Conservation (phyloP, 2,329 filamentous ascomycete genomes). For the Ophiostoma himal-ulmi region DNA sequence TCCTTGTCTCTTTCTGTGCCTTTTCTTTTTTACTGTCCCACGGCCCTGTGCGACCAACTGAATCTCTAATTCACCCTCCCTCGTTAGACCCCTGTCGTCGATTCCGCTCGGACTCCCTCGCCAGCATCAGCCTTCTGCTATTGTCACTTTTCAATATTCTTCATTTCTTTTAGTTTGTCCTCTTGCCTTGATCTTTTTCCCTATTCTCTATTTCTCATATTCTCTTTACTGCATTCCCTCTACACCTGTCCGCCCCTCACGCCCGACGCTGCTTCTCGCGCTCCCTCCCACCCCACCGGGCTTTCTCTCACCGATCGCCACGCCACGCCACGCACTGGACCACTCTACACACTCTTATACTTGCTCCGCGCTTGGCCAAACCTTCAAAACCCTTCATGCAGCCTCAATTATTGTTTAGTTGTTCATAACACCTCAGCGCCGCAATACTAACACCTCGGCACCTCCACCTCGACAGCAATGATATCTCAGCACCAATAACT, state of each 20-base stretch:
- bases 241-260: neutral
- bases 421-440: neutral
- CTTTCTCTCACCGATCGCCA: conserved; percentile 3
- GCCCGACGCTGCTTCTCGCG: neutral
- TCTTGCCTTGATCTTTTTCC: neutral
- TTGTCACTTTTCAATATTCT: neutral
- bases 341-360: neutral
- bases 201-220: neutral
- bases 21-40: neutral
- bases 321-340: neutral
- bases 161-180: neutral
- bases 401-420: neutral
- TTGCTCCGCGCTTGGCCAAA: neutral
- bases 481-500: neutral
- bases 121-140: neutral
- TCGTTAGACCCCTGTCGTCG: neutral
- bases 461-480: neutral
- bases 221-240: neutral
- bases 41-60: neutral
- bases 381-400: neutral
- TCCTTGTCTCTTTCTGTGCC: neutral
- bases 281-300: conserved; percentile 6
- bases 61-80: neutral
- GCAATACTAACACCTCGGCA: neutral
- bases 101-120: conserved; percentile 1